phyloP scores from a whole-genome alignment of 2,329 filamentous ascomycete species.

The Penicillium sp. region DNA sequence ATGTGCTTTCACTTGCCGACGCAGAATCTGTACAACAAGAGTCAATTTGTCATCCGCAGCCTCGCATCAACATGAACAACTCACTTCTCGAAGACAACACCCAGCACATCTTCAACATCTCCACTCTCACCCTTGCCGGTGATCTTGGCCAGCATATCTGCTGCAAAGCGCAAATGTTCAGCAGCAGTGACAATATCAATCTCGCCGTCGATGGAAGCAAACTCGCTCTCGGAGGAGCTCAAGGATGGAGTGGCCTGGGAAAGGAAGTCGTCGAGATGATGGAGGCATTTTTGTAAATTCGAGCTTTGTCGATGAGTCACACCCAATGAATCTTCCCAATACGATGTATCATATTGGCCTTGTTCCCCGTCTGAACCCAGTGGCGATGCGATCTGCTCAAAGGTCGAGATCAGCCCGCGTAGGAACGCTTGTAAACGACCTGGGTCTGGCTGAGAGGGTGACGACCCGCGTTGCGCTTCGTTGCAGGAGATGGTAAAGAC shows the following conservation, averaged over 20 bases:
- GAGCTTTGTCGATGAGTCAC: conserved; percentile 85
- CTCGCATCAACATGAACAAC: conserved; percentile 30
- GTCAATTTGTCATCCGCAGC: conserved; percentile 12
- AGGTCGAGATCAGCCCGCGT: conserved; percentile 60
- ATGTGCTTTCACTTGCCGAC: conserved; percentile 47
- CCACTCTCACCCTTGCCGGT: conserved; percentile 79
- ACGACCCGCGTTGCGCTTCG: conserved; percentile 42
- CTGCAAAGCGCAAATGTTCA: conserved; percentile 77
- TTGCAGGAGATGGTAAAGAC: conserved; percentile 69
- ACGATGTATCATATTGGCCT: conserved; percentile 53
- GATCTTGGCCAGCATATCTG: conserved; percentile 73
- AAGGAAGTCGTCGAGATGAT: conserved; percentile 69
- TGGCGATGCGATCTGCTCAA: conserved; percentile 48
- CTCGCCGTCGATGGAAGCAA: conserved; percentile 23
- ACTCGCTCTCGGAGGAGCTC: conserved; percentile 8
- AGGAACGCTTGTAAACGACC: conserved; percentile 67
- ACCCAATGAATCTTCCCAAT: conserved; percentile 78
- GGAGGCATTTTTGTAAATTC: conserved; percentile 68
- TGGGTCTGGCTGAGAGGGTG: conserved; percentile 43
- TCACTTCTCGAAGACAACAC: conserved; percentile 96
- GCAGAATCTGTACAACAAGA: conserved; percentile 46
- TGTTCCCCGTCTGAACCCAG: conserved; percentile 29
- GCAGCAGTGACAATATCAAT: conserved; percentile 85
- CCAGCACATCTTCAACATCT: conserved; percentile 91
- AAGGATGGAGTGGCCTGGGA: conserved; percentile 44